These are phyloP conservation scores for Fusarium heterosporum DNA, from an alignment of 2,329 filamentous ascomycete species.

Conservation along the genomic window DNA sequence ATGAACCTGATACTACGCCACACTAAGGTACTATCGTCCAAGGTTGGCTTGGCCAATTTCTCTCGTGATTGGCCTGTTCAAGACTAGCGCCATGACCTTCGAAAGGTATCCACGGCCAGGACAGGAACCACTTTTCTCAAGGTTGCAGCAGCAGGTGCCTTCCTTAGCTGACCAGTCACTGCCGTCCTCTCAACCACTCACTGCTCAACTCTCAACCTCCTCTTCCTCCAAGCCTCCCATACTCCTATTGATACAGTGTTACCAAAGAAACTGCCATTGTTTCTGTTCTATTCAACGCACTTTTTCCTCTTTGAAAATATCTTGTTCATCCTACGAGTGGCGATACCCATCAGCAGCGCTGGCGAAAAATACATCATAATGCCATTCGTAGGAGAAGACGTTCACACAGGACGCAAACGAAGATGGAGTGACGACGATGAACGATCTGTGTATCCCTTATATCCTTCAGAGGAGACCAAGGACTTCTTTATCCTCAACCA, in stretches of 20 bases:
- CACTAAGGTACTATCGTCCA: neutral
- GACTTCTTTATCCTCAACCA: slow-evolving; percentile 48
- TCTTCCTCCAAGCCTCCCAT: slow-evolving; percentile 16
- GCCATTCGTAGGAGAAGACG: slow-evolving; percentile 53
- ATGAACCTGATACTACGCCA: neutral
- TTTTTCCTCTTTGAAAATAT: neutral
- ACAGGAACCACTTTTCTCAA: slow-evolving; percentile 28
- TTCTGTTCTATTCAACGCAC: neutral
- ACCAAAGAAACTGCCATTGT: neutral
- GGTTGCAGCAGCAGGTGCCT: slow-evolving; percentile 32
- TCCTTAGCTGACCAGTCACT: slow-evolving; percentile 26
- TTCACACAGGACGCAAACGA: slow-evolving; percentile 52
- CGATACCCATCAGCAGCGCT: slow-evolving; percentile 29
- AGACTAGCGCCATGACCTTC: slow-evolving; percentile 17
- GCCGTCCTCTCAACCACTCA: slow-evolving; percentile 26
- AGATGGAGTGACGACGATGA: slow-evolving; percentile 50
- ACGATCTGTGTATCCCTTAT: slow-evolving; percentile 41
- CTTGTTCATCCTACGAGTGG: slow-evolving; percentile 3
- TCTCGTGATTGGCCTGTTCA: slow-evolving; percentile 8
- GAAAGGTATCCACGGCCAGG: slow-evolving; percentile 17
- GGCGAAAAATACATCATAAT: slow-evolving; percentile 45
- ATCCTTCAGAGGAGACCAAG: slow-evolving; percentile 43
- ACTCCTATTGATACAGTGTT: neutral
- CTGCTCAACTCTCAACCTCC: slow-evolving; percentile 13
- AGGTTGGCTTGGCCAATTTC: neutral